These are phyloP conservation scores for Acanthamoeba sp. DNA, from an alignment of 208 protist genomes.

Conservation along the genomic window DNA sequence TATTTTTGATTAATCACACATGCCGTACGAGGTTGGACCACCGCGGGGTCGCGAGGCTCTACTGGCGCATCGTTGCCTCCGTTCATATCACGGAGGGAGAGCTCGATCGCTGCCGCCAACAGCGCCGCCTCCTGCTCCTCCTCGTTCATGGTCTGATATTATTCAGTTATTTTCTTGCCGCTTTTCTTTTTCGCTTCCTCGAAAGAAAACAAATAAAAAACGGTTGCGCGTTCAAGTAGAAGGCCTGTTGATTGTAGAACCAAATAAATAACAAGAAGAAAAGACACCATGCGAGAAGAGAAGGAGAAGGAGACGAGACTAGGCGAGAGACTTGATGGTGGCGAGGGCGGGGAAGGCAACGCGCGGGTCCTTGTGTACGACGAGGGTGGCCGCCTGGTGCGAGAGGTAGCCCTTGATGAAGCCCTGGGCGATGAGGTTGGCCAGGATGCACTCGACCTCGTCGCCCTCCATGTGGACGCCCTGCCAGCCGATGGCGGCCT, in stretches of 20 bases:
- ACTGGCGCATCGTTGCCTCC: no score
- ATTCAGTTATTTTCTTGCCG: no score
- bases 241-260: no score
- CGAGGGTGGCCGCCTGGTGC: slow-evolving; percentile 73
- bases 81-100: background rate
- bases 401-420: slow-evolving; percentile 81
- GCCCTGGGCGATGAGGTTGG: slow-evolving; percentile 76
- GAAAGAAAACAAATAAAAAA: no score
- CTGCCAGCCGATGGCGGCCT: slow-evolving; percentile 5
- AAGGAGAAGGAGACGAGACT: background rate
- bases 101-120: slow-evolving; percentile 8
- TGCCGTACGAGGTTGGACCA: background rate
- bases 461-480: slow-evolving; percentile 68
- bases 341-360: slow-evolving; percentile 8
- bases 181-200: no score
- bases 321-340: background rate
- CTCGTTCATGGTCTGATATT: no score
- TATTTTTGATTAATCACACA: background rate
- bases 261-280: slow-evolving; percentile 12
- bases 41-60: no score
- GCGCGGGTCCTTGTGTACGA: slow-evolving; percentile 45
- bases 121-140: background rate
- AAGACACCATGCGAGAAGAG: background rate
- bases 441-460: slow-evolving; percentile 82
- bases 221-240: no score